Percentiles rank a stretch among this genome's conserved stretches.
Evolutionary conservation across 306 rosid species (phyloP).

Genomic region (Trichosanthes cucumerina): DNA sequence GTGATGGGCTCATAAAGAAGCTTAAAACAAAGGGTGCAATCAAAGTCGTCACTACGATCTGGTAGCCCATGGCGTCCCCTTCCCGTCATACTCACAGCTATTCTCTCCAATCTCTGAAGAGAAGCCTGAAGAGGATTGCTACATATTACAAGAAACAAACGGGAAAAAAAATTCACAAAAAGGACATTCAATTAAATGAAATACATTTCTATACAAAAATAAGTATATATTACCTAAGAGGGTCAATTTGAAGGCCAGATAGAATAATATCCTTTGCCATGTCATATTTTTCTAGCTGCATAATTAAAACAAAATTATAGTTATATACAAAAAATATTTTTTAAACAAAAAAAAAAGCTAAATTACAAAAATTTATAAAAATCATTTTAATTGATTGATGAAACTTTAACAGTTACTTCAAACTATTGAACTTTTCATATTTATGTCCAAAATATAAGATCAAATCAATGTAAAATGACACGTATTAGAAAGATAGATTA

Average conservation of each 20-base stretch:
- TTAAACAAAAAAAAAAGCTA: background rate
- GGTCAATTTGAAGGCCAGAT: constrained; percentile 84
- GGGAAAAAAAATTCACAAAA: constrained; percentile 7
- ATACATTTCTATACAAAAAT: background rate
- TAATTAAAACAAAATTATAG: constrained; percentile 14
- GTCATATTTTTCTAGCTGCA: constrained; percentile 84
- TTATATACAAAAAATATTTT: background rate
- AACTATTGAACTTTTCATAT: background rate
- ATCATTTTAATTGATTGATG: background rate
- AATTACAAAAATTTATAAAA: background rate
- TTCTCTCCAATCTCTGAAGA: constrained; percentile 59
- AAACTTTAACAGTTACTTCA: background rate
- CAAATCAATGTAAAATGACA: background rate
- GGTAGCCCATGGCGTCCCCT: constrained; percentile 37
- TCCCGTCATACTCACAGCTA: constrained; percentile 27
- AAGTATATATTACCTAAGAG: constrained; percentile 50
- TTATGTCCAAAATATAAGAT: background rate
- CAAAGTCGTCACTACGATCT: constrained; percentile 76
- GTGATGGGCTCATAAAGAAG: constrained; percentile 79
- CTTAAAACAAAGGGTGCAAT: constrained; percentile 89
- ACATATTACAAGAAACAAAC: constrained; percentile 33
- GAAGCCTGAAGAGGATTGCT: constrained; percentile 58
- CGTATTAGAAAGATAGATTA: background rate
- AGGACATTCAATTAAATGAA: constrained; percentile 9
- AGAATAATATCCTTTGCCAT: constrained; percentile 75